Conservation (phyloP, 2,329 filamentous ascomycete genomes). For the Scedosporium dehoogii region DNA sequence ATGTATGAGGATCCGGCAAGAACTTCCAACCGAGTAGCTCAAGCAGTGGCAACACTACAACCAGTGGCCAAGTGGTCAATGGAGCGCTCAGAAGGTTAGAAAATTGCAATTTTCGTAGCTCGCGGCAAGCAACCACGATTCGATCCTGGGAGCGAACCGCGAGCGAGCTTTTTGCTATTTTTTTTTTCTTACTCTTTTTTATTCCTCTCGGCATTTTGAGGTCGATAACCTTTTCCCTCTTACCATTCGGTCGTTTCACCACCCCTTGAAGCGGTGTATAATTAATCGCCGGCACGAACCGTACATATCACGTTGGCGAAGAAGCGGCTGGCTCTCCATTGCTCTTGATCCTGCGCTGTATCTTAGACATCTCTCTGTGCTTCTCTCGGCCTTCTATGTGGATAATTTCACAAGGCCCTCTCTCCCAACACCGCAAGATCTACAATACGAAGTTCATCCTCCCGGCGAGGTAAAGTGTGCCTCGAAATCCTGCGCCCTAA, state of each 20-base stretch:
- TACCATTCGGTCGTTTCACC: constrained; percentile 52
- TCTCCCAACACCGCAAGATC: constrained; percentile 54
- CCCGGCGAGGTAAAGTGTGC: constrained; percentile 64
- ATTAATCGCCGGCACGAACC: constrained; percentile 52
- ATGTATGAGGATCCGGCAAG: too few species aligned
- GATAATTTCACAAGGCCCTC: constrained; percentile 57
- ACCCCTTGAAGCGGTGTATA: constrained; percentile 54
- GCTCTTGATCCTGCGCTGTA: constrained; percentile 56
- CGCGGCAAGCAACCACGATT: too few species aligned
- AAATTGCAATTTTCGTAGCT: too few species aligned
- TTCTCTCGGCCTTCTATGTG: constrained; percentile 62
- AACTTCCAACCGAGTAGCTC: too few species aligned
- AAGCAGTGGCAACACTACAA: too few species aligned
- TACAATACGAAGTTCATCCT: constrained; percentile 76
- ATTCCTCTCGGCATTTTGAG: too few species aligned
- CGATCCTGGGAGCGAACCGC: too few species aligned
- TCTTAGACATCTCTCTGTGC: constrained; percentile 48
- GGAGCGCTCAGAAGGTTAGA: too few species aligned
- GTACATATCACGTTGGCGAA: constrained; percentile 86
- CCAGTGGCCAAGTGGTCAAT: too few species aligned
- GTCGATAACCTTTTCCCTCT: too few species aligned
- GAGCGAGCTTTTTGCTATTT: too few species aligned
- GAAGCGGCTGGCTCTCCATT: constrained; percentile 66
- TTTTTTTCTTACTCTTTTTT: too few species aligned
- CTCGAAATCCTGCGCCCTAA: constrained; percentile 76